Percentiles rank a stretch among this genome's conserved stretches.
phyloP scores from a whole-genome alignment of 768 basidiomycete species.

The Fistulinella prunicolor region DNA sequence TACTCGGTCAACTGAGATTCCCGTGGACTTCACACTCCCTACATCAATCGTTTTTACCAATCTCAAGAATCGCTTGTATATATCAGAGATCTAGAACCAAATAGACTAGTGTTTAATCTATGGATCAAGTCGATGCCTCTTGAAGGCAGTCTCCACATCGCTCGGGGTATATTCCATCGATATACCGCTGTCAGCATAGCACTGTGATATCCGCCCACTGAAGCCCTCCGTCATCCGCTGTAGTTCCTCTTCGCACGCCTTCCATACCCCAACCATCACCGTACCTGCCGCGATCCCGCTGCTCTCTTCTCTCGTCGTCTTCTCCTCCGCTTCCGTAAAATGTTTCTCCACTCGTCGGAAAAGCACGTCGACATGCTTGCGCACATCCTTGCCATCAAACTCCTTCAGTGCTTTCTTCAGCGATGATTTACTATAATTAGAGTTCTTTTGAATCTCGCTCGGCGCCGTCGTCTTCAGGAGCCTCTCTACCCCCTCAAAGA shows the following conservation, averaged over 20 bases:
- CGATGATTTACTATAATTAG: slow-evolving; percentile 68
- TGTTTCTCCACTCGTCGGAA: slow-evolving; percentile 95
- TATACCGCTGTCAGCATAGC: slow-evolving; percentile 74
- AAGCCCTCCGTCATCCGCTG: slow-evolving; percentile 70
- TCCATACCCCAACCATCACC: slow-evolving; percentile 85
- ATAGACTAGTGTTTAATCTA: slow-evolving; percentile 12
- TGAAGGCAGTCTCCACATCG: slow-evolving; percentile 81
- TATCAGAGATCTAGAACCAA: slow-evolving; percentile 1
- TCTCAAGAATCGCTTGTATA: slow-evolving; percentile 4
- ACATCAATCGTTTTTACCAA: background rate
- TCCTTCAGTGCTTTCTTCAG: slow-evolving; percentile 88
- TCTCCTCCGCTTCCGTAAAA: slow-evolving; percentile 80
- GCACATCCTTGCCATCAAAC: slow-evolving; percentile 82
- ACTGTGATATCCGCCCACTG: slow-evolving; percentile 64
- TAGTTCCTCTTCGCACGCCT: slow-evolving; percentile 83
- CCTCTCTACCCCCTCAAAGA: slow-evolving; percentile 91
- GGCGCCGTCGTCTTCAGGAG: slow-evolving; percentile 77
- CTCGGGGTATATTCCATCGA: slow-evolving; percentile 67
- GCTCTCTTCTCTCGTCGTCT: slow-evolving; percentile 49
- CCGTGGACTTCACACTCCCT: background rate
- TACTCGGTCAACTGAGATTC: slow-evolving; percentile 16
- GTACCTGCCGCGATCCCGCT: slow-evolving; percentile 57
- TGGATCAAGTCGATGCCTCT: slow-evolving; percentile 48
- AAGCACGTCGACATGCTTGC: slow-evolving; percentile 82
- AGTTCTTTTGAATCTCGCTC: slow-evolving; percentile 70